These are phyloP conservation scores for Syzygium aqueum DNA, from an alignment of 345 rosid genomes.

Conservation along the genomic window DNA sequence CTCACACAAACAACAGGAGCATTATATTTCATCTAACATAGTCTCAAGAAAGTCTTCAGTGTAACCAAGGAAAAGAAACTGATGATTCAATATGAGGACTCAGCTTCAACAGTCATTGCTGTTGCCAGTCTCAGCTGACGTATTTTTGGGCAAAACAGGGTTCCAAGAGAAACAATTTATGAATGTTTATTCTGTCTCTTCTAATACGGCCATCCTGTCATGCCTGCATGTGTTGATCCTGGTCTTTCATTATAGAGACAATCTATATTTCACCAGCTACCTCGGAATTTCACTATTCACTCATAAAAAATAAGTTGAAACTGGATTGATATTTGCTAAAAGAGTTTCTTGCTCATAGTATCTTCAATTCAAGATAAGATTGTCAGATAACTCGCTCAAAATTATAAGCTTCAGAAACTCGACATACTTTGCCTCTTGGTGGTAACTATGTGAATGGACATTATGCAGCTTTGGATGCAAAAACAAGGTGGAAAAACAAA, in stretches of 20 bases:
- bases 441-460: neutral
- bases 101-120: neutral
- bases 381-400: neutral
- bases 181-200: neutral
- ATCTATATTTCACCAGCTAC: neutral
- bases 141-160: neutral
- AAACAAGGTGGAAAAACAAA: neutral
- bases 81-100: neutral
- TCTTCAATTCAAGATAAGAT: neutral
- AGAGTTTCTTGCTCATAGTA: neutral
- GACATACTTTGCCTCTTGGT: neutral
- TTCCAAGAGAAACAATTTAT: neutral
- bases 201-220: neutral
- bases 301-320: neutral
- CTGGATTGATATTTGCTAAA: neutral
- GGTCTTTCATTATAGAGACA: neutral
- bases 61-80: neutral
- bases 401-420: neutral
- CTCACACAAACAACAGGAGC: neutral
- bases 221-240: neutral
- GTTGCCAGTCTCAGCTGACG: neutral
- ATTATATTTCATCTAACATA: neutral
- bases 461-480: neutral
- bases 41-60: neutral
- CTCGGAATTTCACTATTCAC: neutral